These are phyloP conservation scores for Zelonia costaricensis DNA, from an alignment of 208 protist species.

Conservation along the genomic window DNA sequence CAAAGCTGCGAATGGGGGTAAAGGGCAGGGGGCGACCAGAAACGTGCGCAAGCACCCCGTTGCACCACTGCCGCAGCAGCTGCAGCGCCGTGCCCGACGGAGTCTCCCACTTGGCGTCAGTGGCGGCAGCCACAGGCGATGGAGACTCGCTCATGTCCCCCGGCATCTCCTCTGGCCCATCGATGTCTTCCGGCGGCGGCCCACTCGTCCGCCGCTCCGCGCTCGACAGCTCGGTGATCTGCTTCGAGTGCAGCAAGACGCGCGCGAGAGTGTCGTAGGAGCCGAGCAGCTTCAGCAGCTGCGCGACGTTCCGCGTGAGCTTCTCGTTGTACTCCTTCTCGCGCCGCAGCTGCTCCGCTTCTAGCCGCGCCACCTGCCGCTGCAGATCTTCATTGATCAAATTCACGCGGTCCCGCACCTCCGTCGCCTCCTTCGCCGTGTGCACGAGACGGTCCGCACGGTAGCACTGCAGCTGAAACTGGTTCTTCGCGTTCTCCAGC, in stretches of 20 bases:
- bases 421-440: conserved; percentile 45
- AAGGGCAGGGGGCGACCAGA: conserved; percentile 10
- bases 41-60: conserved; percentile 37
- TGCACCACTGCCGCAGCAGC: conserved; percentile 66
- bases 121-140: too few relatives aligned
- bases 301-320: conserved; percentile 33
- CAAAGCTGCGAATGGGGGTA: conserved; percentile 42
- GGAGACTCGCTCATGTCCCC: too few relatives aligned
- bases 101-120: not conserved
- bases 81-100: conserved; percentile 12
- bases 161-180: not conserved
- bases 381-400: conserved; percentile 41
- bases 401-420: conserved; percentile 35
- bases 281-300: conserved; percentile 33
- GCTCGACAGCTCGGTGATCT: conserved; percentile 9
- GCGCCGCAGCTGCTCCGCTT: conserved; percentile 36
- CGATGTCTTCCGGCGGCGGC: not conserved
- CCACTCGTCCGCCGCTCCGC: not conserved
- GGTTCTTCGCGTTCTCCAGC: conserved; percentile 87
- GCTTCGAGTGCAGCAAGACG: conserved; percentile 18
- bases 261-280: conserved; percentile 29
- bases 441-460: conserved; percentile 73
- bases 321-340: conserved; percentile 56
- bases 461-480: conserved; percentile 91
- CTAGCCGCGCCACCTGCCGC: conserved; percentile 38